Percentiles rank a stretch among this genome's conserved stretches.
Conservation (phyloP, 306 rosid species). For the Sechiopsis laciniata region DNA sequence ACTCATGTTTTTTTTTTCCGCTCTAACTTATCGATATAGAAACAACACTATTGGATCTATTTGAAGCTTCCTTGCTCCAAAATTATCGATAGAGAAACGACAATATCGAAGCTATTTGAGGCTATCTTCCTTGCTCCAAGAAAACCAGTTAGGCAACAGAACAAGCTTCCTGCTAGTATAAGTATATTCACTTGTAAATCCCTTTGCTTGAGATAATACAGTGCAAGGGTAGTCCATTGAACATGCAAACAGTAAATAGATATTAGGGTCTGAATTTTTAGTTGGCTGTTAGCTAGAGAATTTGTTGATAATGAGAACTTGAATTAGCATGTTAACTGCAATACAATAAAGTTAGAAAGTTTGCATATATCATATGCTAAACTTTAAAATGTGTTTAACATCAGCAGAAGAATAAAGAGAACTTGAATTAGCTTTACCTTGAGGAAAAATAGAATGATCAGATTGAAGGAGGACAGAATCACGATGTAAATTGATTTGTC, state of each 20-base stretch:
- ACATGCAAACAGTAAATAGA: background rate
- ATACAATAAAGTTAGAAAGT: background rate
- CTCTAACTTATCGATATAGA: background rate
- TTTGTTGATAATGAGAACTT: background rate
- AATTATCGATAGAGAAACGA: background rate
- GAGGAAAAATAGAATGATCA: conserved; percentile 72
- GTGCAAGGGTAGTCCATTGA: background rate
- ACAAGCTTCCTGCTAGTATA: conserved; percentile 2
- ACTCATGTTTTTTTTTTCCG: conserved; percentile 10
- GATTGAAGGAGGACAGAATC: conserved; percentile 65
- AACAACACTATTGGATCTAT: background rate
- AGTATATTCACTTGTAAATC: background rate
- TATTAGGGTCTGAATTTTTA: background rate
- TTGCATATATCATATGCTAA: background rate
- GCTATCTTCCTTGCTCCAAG: background rate
- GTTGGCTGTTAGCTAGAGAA: conserved; percentile 3
- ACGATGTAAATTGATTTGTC: conserved; percentile 46
- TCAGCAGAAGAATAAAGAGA: background rate
- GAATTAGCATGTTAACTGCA: background rate
- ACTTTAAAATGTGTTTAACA: background rate
- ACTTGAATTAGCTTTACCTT: conserved; percentile 38
- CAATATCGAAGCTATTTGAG: background rate
- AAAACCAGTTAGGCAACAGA: conserved; percentile 1
- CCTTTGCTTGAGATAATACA: background rate
- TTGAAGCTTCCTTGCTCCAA: conserved; percentile 1